Evolutionary conservation across 768 basidiomycete species (phyloP).

Genomic region (Myochromella boudieri): DNA sequence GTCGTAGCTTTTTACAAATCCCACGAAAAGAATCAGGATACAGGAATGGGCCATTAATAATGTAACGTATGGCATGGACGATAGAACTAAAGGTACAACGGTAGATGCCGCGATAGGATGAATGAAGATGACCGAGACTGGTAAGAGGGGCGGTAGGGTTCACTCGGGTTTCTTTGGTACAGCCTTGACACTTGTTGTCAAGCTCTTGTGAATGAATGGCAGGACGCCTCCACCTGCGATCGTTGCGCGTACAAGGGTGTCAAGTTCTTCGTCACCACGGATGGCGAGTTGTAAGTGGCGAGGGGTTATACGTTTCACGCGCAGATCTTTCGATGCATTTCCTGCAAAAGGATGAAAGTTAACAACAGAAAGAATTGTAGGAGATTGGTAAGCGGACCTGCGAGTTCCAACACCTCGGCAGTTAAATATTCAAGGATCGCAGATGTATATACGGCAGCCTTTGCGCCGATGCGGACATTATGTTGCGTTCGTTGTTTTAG

Average conservation of each 20-base stretch:
- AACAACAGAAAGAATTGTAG: not conserved
- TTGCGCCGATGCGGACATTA: constrained; percentile 95
- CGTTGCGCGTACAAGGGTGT: constrained; percentile 89
- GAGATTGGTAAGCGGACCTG: constrained; percentile 55
- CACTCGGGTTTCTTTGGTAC: constrained; percentile 46
- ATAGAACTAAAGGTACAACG: constrained; percentile 6
- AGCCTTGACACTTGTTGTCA: constrained; percentile 56
- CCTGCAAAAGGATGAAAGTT: constrained; percentile 42
- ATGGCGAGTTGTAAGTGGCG: constrained; percentile 96
- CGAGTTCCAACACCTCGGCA: constrained; percentile 93
- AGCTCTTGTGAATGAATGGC: constrained; percentile 86
- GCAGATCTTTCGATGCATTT: constrained; percentile 96
- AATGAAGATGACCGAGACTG: not conserved
- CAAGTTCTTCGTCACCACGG: constrained; percentile 96
- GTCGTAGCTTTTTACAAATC: constrained; percentile 14
- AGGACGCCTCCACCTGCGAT: constrained; percentile 89
- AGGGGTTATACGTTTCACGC: constrained; percentile 95
- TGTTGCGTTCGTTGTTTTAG: constrained; percentile 90
- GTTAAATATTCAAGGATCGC: constrained; percentile 96
- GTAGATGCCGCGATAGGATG: not conserved
- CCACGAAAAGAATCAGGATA: constrained; percentile 8
- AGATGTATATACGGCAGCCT: constrained; percentile 95
- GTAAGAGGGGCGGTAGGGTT: not conserved
- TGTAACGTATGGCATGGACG: constrained; percentile 5
- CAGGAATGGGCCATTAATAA: constrained; percentile 8